Conservation (phyloP, 352 stramenopile genomes). For the Globisporangium solare region DNA sequence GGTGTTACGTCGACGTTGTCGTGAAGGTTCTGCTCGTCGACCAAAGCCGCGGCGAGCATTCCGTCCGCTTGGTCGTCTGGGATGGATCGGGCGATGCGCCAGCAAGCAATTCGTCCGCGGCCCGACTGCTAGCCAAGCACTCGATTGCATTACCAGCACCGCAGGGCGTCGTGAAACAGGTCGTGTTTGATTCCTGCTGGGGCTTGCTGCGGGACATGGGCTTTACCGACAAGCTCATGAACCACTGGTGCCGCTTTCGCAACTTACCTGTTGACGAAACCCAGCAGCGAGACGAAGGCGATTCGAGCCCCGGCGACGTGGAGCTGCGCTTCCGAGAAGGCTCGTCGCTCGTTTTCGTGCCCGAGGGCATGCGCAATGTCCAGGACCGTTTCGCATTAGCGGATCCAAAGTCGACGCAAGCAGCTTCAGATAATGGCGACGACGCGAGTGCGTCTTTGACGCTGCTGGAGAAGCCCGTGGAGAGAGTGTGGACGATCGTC, state of each 20-base stretch:
- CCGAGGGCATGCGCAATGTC: conserved; percentile 41
- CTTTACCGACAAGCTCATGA: conserved; percentile 31
- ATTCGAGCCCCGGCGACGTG: conserved; percentile 6
- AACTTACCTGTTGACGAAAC: conserved; percentile 53
- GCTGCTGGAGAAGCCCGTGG: not conserved
- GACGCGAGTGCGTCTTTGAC: not conserved
- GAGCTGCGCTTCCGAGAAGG: conserved; percentile 64
- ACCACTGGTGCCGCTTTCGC: conserved; percentile 66
- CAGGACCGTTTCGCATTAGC: conserved; percentile 22
- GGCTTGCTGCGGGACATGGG: conserved; percentile 48
- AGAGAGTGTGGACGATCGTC: conserved; percentile 30
- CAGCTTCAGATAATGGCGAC: not conserved
- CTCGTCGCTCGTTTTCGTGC: conserved; percentile 58
- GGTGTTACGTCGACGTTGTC: conserved; percentile 58
- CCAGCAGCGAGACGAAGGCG: conserved; percentile 12
- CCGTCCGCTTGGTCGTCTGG: conserved; percentile 48
- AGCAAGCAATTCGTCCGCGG: conserved; percentile 9
- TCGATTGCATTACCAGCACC: conserved; percentile 17
- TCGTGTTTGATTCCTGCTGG: conserved; percentile 72
- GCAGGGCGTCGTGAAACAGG: conserved; percentile 45
- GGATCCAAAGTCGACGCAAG: not conserved
- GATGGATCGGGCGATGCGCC: conserved; percentile 48
- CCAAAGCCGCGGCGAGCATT: conserved; percentile 15
- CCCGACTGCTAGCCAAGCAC: conserved; percentile 16
- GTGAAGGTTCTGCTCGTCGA: conserved; percentile 45